phyloP scores from a whole-genome alignment of 2,329 filamentous ascomycete species.

The Fusarium mangiferae region DNA sequence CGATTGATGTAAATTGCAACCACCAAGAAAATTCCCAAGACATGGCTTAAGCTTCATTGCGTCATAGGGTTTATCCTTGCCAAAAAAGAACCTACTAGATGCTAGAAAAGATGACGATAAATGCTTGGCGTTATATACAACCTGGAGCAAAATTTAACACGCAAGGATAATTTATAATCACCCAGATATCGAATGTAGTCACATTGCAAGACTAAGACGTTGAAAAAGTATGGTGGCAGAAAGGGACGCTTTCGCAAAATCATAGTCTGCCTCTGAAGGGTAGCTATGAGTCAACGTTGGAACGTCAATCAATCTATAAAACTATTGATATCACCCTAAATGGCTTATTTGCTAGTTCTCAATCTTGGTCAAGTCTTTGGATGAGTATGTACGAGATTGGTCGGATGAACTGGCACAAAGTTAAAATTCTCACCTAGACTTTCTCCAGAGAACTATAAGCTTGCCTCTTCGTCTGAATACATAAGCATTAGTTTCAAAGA shows the following conservation, averaged over 20 bases:
- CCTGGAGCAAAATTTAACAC: too few species aligned
- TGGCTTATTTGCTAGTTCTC: neutral
- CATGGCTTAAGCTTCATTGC: neutral
- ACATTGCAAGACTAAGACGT: rapidly evolving
- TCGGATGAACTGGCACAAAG: neutral
- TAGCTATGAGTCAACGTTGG: neutral
- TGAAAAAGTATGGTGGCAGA: neutral
- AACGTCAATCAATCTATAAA: neutral
- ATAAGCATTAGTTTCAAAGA: rapidly evolving
- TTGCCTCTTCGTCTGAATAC: neutral
- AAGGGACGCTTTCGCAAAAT: neutral
- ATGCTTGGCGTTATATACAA: neutral
- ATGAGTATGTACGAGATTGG: neutral
- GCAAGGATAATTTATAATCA: rapidly evolving
- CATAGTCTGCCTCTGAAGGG: neutral
- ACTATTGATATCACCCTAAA: neutral
- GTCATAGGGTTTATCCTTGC: neutral
- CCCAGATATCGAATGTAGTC: too few species aligned
- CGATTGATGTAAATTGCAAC: neutral
- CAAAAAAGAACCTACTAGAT: neutral
- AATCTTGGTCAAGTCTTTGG: neutral
- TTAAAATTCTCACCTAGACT: neutral
- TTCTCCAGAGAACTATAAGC: neutral
- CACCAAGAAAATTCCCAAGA: neutral
- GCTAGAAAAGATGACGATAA: neutral